phyloP scores from a whole-genome alignment of 2,329 filamentous ascomycete species.

The Trichoderma pleuroti region DNA sequence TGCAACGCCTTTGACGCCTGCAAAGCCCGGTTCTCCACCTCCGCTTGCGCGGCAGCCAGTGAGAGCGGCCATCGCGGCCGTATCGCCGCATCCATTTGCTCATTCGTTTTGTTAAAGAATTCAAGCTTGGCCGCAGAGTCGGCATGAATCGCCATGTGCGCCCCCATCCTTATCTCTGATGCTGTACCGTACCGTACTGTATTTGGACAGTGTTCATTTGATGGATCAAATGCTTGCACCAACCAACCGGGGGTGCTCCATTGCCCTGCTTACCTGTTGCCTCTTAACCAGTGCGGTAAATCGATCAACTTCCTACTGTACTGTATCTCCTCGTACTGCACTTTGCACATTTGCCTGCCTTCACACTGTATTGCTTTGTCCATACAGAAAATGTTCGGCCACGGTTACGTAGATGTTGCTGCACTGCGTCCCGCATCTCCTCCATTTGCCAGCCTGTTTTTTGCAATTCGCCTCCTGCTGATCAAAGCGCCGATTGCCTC shows the following conservation, averaged over 20 bases:
- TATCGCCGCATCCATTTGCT: constrained; percentile 12
- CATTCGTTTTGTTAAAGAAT: constrained; percentile 17
- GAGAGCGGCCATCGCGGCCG: not conserved
- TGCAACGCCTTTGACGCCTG: constrained; percentile 7
- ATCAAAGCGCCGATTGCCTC: not conserved
- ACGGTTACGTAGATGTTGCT: not conserved
- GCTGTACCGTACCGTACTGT: not conserved
- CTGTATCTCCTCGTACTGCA: not conserved
- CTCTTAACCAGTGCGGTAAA: not conserved
- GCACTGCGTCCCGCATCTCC: not conserved
- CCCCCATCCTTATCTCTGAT: constrained; percentile 1
- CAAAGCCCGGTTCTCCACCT: not conserved
- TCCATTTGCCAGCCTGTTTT: not conserved
- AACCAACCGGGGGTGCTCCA: not conserved
- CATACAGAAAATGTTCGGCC: too few relatives aligned
- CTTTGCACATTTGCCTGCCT: not conserved
- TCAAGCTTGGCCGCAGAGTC: not conserved
- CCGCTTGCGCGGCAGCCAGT: not conserved
- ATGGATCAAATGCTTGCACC: too few relatives aligned
- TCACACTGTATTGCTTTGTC: not conserved
- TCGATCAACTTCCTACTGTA: not conserved
- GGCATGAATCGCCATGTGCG: not conserved
- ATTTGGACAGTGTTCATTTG: not conserved
- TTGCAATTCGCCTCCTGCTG: not conserved
- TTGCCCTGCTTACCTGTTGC: not conserved